Evolutionary conservation across 2,329 filamentous ascomycete species (phyloP), one percentile per base, ranked within the genome.

Genomic region (Fusarium equiseti): DNA sequence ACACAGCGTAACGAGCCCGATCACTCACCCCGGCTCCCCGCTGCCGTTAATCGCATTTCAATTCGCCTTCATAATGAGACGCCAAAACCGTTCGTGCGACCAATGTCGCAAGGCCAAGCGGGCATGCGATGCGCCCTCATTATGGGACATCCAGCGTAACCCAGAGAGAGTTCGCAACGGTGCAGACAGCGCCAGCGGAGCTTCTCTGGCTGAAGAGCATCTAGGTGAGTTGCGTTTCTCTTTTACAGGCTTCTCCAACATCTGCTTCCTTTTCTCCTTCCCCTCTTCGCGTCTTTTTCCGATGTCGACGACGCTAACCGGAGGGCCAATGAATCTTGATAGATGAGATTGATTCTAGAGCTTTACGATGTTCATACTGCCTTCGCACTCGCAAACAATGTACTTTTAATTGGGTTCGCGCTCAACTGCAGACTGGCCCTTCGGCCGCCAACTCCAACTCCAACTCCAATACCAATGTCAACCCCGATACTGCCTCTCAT

Each of bases 121-220:
- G 57, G 74, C 74, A 66, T 76, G 74, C 63, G 74, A 76, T 59
- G 74, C 74, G 70, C 74, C 74, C 22, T 76, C 74, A 9, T 48
- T 76, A n/a, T 76, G 74, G 74, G 74, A 76, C 22, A 76, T 76
- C 22, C 74, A 76, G 44, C 73, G 74, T 63, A 76, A 76, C 59
- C 55, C 73, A 4, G 74, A 74, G 58, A 75, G 74, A 48, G 54
- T 73, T 59, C 73, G 71, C 50, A 66, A 66, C 45, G 71, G 62
- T 52, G 26, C 54, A 27, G 74, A 76, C 26, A 66, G 68, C 38
- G 46, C 63, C 49, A 70, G 65, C 35, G 68, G 68, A 27, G 65
- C 66, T 31, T 75, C 73, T 32, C 72, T 75, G 43, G 73, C 74
- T 27, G 74, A 76, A 44, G 74, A 76, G 29, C 74, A 75, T 49